A percentile compares a stretch with the other conserved stretches of the same genome.
These are phyloP conservation scores for Starmerella bombicola DNA, from an alignment of 805 yeast species.

Conservation along the genomic window DNA sequence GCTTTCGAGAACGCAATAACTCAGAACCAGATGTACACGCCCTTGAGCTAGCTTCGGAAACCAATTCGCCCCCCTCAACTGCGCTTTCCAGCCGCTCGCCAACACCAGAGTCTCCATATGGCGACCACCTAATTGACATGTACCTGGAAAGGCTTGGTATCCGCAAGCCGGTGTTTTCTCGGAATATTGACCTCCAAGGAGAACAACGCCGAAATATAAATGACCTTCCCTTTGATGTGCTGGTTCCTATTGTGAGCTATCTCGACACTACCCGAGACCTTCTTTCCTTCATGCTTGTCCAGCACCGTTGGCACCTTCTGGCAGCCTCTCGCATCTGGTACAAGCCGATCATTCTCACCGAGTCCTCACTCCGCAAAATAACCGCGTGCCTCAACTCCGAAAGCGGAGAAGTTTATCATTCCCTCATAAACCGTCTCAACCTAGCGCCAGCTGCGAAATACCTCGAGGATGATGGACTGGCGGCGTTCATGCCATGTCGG, in stretches of 20 bases:
- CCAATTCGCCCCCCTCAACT: slow-evolving; percentile 4
- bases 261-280: slow-evolving; percentile 21
- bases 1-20: too few species aligned
- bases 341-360: slow-evolving; percentile 30
- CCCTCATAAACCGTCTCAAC: slow-evolving; percentile 65
- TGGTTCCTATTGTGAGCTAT: slow-evolving; percentile 20
- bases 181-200: neutral
- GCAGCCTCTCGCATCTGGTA: slow-evolving; percentile 73
- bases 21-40: neutral
- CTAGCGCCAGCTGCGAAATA: slow-evolving; percentile 57
- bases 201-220: slow-evolving; percentile 9
- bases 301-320: slow-evolving; percentile 71
- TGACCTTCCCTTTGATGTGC: slow-evolving; percentile 36
- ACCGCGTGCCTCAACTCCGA: neutral
- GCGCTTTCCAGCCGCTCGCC: slow-evolving; percentile 9
- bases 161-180: neutral
- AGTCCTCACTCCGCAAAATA: neutral
- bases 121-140: neutral
- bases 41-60: neutral
- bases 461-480: slow-evolving; percentile 53
- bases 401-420: slow-evolving; percentile 34
- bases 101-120: slow-evolving; percentile 2
- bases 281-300: slow-evolving; percentile 43
- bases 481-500: slow-evolving; percentile 49
- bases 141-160: slow-evolving; percentile 1